Percentiles rank a stretch among this genome's conserved stretches.
phyloP scores from a whole-genome alignment of 306 rosid species.

The Cucumis hystrix region DNA sequence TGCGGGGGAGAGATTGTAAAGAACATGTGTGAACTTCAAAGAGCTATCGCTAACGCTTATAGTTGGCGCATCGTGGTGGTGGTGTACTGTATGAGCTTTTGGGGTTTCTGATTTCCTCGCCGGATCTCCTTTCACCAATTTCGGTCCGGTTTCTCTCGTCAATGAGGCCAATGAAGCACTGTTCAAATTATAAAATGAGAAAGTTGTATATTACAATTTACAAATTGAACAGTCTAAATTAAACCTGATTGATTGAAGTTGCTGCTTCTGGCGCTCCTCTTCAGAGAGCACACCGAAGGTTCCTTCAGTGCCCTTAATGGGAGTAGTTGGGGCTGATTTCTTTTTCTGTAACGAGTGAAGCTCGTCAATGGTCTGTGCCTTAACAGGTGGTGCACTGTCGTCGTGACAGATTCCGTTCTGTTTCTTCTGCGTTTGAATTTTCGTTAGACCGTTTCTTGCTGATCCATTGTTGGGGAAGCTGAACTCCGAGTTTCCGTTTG shows the following conservation, averaged over 20 bases:
- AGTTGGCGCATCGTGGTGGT: constrained; percentile 36
- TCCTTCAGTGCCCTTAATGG: constrained; percentile 20
- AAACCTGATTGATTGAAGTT: constrained; percentile 77
- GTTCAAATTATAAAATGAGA: not conserved
- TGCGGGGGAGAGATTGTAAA: constrained; percentile 86
- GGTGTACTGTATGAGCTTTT: constrained; percentile 21
- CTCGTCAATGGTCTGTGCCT: constrained; percentile 66
- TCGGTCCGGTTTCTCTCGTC: constrained; percentile 87
- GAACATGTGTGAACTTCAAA: constrained; percentile 77
- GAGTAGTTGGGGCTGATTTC: constrained; percentile 62
- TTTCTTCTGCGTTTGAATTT: constrained; percentile 35
- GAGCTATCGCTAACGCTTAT: constrained; percentile 69
- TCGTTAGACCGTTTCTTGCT: constrained; percentile 30
- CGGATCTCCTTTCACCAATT: constrained; percentile 80
- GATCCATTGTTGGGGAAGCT: constrained; percentile 13
- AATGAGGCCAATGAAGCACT: constrained; percentile 91
- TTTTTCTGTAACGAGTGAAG: constrained; percentile 78
- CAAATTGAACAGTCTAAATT: not conserved
- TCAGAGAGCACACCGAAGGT: constrained; percentile 36
- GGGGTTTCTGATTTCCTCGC: constrained; percentile 21
- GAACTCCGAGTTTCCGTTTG: constrained; percentile 18
- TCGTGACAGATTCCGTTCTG: constrained; percentile 51
- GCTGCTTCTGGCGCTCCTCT: constrained; percentile 44
- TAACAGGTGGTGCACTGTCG: constrained; percentile 55
- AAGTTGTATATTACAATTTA: not conserved